Evolutionary conservation across 140 eudicot genomes (phyloP).

Genomic region (Flaveria floridana): DNA sequence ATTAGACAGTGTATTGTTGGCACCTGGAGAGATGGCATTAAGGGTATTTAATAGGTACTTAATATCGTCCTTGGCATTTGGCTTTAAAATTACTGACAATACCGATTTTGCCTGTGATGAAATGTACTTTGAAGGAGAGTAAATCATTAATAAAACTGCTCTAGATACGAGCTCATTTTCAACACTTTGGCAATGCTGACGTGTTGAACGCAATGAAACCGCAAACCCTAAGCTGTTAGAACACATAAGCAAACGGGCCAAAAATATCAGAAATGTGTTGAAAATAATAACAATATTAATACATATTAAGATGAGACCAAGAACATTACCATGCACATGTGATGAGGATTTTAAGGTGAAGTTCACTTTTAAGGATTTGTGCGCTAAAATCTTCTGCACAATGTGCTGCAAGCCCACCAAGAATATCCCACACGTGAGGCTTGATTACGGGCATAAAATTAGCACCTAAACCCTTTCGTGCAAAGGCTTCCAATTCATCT

Average conservation of each 20-base stretch:
- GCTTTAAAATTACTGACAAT: constrained; percentile 45
- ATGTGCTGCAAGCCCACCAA: constrained; percentile 82
- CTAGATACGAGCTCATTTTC: constrained; percentile 56
- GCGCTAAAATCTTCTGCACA: constrained; percentile 48
- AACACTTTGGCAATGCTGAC: constrained; percentile 47
- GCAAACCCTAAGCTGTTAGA: constrained; percentile 61
- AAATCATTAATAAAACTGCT: constrained; percentile 75
- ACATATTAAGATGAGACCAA: background rate
- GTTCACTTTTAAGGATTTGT: constrained; percentile 37
- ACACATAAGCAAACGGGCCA: constrained; percentile 13
- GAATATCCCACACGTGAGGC: constrained; percentile 82
- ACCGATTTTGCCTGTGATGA: constrained; percentile 47
- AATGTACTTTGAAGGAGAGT: constrained; percentile 73
- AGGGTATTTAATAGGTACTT: constrained; percentile 47
- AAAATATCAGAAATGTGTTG: background rate
- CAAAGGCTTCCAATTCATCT: constrained; percentile 42
- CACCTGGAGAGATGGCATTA: constrained; percentile 40
- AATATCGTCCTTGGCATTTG: constrained; percentile 43
- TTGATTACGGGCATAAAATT: constrained; percentile 40
- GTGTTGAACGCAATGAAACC: constrained; percentile 50
- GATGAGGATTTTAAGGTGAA: constrained; percentile 51
- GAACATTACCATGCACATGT: constrained; percentile 74
- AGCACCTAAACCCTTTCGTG: constrained; percentile 39
- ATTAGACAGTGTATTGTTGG: constrained; percentile 45
- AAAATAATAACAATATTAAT: background rate